These are phyloP conservation scores for Huntiella abstrusa DNA, from an alignment of 2,329 filamentous ascomycete genomes.

Conservation along the genomic window DNA sequence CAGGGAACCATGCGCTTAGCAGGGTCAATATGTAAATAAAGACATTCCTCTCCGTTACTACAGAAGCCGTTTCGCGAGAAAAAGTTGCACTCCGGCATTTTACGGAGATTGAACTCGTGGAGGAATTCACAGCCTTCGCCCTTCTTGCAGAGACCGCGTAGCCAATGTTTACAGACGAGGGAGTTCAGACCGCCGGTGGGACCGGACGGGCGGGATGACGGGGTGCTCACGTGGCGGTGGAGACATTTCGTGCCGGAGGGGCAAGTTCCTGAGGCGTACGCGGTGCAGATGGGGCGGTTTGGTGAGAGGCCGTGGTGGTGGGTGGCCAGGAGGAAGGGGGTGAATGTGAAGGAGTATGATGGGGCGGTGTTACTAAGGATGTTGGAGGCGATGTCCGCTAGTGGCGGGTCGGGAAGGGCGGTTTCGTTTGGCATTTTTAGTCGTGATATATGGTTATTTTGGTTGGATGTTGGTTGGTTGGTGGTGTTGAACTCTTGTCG, in stretches of 20 bases:
- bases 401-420: too few species aligned
- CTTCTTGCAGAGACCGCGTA: slow-evolving; percentile 94
- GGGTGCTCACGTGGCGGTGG: slow-evolving; percentile 51
- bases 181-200: slow-evolving; percentile 45
- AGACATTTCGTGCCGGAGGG: slow-evolving; percentile 68
- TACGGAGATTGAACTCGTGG: slow-evolving; percentile 94
- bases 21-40: slow-evolving; percentile 80
- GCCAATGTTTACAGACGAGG: slow-evolving; percentile 97
- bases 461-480: slow-evolving; percentile 3
- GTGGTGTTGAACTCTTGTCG: not conserved
- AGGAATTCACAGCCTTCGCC: slow-evolving; percentile 93
- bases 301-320: slow-evolving; percentile 71
- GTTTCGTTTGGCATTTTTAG: slow-evolving; percentile 9
- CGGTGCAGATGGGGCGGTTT: slow-evolving; percentile 65
- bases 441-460: slow-evolving; percentile 13
- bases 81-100: slow-evolving; percentile 97
- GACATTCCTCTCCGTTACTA: slow-evolving; percentile 88
- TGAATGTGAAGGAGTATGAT: slow-evolving; percentile 61
- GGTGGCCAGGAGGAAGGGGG: slow-evolving; percentile 63
- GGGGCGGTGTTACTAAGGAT: slow-evolving; percentile 39
- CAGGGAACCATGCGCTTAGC: slow-evolving; percentile 62
- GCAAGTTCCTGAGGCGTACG: slow-evolving; percentile 72
- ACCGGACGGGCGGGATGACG: slow-evolving; percentile 19
- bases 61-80: slow-evolving; percentile 88
- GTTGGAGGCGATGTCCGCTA: slow-evolving; percentile 16